These are phyloP conservation scores for Candida sithepensis DNA, from an alignment of 805 yeast species.

Conservation along the genomic window DNA sequence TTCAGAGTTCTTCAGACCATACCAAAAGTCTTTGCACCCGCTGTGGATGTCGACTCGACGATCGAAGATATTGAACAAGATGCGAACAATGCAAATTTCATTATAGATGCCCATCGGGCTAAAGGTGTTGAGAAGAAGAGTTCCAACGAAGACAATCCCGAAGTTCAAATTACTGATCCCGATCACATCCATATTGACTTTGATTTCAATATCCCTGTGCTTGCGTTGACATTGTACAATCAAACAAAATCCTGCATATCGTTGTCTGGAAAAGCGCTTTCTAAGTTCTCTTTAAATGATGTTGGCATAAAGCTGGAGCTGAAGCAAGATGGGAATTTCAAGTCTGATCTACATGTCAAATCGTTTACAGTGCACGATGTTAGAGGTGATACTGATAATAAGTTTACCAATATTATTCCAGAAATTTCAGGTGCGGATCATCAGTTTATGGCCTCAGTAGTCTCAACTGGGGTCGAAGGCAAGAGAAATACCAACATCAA, in stretches of 20 bases:
- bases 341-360: constrained; percentile 58
- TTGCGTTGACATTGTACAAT: constrained; percentile 60
- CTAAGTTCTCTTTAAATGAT: constrained; percentile 58
- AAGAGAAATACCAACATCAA: constrained; percentile 45
- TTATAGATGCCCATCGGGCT: constrained; percentile 27
- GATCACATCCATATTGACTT: constrained; percentile 40
- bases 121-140: not conserved
- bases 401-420: constrained; percentile 80
- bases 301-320: constrained; percentile 49
- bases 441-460: constrained; percentile 63
- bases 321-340: constrained; percentile 51
- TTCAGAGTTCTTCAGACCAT: constrained; percentile 53
- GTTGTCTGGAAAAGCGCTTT: constrained; percentile 41
- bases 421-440: constrained; percentile 54
- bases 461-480: constrained; percentile 37
- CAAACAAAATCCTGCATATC: constrained; percentile 37
- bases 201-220: constrained; percentile 54
- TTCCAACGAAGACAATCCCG: not conserved
- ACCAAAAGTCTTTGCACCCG: constrained; percentile 47
- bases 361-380: constrained; percentile 79
- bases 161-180: constrained; percentile 14
- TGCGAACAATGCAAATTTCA: constrained; percentile 59
- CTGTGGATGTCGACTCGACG: constrained; percentile 38
- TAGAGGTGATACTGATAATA: constrained; percentile 57
- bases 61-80: constrained; percentile 57